Base-by-base conservation (phyloP, 176 grass and related monocot species). In the Tillandsia fasciculata region DNA sequence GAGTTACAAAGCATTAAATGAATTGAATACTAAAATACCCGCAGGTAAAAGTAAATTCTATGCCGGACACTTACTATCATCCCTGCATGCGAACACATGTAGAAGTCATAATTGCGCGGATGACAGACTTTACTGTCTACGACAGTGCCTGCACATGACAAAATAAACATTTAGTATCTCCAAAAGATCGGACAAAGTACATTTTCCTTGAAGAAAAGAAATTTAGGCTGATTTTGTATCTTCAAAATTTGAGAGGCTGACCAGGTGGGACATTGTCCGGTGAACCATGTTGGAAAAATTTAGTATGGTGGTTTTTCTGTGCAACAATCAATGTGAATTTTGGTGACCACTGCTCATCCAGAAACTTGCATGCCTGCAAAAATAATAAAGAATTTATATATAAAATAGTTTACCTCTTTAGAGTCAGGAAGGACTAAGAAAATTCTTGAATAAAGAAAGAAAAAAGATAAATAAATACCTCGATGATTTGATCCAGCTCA, bases 281-380 rank as follows among this genome's bases (percentile, higher is more conserved):
- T 10, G 61, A 66, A 47, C 77, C 83, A 68, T 74, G 74, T 11
- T 83, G 52, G 56, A 97, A 93, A 74, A 97, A 93, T 13, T 93
- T 97, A 0, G 89, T 97, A 47, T 97, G 94, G 11, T 97, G 94
- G 26, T 93, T 97, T 53, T 93, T 97, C 51, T 93, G 94, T 9
- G 94, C 94, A 67, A 97, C 77, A 67, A 97, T 97, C 42, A 97
- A 63, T 0, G 86, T 90, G 29, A 97, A 90, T 75, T 77, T 97
- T 0, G 89, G 94, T 2, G 24, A 67, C 94, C 94, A 97, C 0
- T 70, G 74, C 23, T 90, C 89, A 77, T 97, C 94, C 14, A 90
- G 59, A 54, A 75, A 80, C 6, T 97, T 97, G 68, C 94, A 97
- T 2, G 89, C 94, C 94, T 97, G 33, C n/a, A 66, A 51, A 0